Evolutionary conservation across 495 filamentous ascomycete species (phyloP).

Genomic region (Aspergillus coremiiformis): DNA sequence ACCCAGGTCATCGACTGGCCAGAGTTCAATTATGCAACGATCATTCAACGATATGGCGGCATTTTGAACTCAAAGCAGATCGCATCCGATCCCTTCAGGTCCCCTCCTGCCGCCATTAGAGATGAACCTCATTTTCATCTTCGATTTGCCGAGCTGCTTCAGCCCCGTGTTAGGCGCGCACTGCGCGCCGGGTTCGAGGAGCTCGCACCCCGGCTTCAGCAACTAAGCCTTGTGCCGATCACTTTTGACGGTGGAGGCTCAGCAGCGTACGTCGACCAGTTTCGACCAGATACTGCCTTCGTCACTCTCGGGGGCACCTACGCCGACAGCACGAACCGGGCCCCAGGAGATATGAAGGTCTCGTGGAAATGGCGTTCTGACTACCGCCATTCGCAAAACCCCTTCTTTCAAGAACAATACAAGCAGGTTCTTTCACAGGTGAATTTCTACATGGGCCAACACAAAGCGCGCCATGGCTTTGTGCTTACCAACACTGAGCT

Average conservation of each 20-base stretch:
- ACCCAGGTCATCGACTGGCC: no score
- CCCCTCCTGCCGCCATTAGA: no score
- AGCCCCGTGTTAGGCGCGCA: conserved; percentile 2
- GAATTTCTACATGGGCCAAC: conserved; percentile 15
- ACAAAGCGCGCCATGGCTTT: conserved; percentile 6
- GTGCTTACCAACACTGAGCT: conserved; percentile 6
- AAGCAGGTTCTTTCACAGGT: conserved; percentile 12
- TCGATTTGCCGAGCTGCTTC: no score
- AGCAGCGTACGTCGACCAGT: conserved; percentile 5
- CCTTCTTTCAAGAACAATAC: neutral
- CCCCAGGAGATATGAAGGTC: conserved; percentile 14
- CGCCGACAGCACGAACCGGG: conserved; percentile 4
- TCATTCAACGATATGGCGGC: no score
- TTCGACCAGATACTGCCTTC: conserved; percentile 9
- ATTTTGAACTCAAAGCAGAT: no score
- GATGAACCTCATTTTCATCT: no score
- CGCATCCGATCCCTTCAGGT: no score
- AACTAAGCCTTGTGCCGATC: neutral
- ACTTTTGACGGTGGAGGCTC: conserved; percentile 6
- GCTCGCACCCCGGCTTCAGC: neutral
- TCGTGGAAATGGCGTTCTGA: conserved; percentile 15
- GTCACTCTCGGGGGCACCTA: neutral
- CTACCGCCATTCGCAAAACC: neutral
- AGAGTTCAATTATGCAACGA: no score
- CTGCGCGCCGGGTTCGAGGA: conserved; percentile 7